phyloP scores from a whole-genome alignment of 345 rosid species.

The Odontarrhena argentea region DNA sequence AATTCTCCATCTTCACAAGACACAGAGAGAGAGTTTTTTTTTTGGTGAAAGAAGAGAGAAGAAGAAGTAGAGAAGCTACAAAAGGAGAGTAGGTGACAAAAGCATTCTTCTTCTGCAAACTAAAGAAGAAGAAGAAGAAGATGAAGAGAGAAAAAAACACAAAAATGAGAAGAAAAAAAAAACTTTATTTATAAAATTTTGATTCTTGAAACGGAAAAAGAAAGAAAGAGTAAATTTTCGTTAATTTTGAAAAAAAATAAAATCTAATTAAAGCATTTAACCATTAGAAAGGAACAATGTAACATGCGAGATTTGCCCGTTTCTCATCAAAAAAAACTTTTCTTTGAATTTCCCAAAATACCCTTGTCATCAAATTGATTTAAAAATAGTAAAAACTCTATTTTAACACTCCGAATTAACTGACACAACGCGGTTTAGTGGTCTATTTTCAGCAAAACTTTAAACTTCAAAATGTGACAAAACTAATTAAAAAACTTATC shows the following conservation, averaged over 20 bases:
- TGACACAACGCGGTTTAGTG: constrained; percentile 29
- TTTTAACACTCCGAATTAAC: constrained; percentile 28
- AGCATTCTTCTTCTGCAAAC: constrained; percentile 43
- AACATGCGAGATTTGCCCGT: constrained; percentile 79
- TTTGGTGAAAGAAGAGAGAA: constrained; percentile 37
- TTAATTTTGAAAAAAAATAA: constrained; percentile 11
- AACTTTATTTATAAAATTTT: constrained; percentile 10
- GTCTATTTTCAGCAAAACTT: constrained; percentile 26
- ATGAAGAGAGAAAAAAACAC: background rate
- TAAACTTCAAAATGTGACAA: background rate
- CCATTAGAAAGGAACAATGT: constrained; percentile 57
- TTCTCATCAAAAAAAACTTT: constrained; percentile 30
- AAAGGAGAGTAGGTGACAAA: constrained; percentile 49
- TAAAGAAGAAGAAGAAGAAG: constrained; percentile 23
- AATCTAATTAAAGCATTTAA: constrained; percentile 55
- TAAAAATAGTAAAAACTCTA: constrained; percentile 33
- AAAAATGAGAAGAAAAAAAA: background rate
- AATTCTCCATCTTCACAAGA: constrained; percentile 59
- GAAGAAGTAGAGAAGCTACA: constrained; percentile 40
- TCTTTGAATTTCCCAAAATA: constrained; percentile 33
- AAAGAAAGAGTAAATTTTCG: constrained; percentile 31
- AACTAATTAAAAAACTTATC: background rate
- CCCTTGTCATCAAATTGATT: constrained; percentile 38
- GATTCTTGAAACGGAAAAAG: constrained; percentile 35
- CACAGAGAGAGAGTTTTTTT: constrained; percentile 58